Conservation (phyloP, 1,139 yeast genomes). For the Zygosaccharomyces pseudobailii region DNA sequence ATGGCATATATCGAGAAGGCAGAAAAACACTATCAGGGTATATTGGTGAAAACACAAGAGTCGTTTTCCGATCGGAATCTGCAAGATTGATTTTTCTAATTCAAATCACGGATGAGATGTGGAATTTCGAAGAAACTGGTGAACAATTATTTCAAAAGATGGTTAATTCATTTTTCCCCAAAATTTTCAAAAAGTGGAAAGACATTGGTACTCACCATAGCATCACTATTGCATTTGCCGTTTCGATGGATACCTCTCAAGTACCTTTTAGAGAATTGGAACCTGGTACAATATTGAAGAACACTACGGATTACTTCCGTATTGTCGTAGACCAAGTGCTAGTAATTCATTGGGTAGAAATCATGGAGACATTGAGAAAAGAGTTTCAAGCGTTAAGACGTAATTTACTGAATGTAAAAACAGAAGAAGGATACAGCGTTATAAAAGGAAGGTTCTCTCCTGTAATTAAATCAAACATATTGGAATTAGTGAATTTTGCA, state of each 20-base stretch:
- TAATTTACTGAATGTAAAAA: constrained; percentile 56
- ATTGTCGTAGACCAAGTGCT: constrained; percentile 95
- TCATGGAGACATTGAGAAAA: constrained; percentile 78
- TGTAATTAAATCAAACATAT: constrained; percentile 79
- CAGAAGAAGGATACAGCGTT: constrained; percentile 36
- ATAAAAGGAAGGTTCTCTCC: constrained; percentile 65
- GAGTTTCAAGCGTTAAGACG: constrained; percentile 82
- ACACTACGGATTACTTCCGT: constrained; percentile 74
- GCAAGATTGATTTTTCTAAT: constrained; percentile 78
- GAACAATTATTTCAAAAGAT: constrained; percentile 90
- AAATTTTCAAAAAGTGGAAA: constrained; percentile 83
- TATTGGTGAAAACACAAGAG: constrained; percentile 67
- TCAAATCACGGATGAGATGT: constrained; percentile 92
- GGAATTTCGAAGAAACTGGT: constrained; percentile 97
- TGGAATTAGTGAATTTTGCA: constrained; percentile 85
- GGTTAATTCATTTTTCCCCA: constrained; percentile 85
- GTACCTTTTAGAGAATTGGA: constrained; percentile 50
- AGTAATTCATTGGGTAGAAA: constrained; percentile 81
- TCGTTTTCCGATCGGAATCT: constrained; percentile 86
- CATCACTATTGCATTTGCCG: constrained; percentile 81
- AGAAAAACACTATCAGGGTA: constrained; percentile 58
- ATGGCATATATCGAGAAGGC: constrained; percentile 68
- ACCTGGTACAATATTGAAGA: constrained; percentile 69
- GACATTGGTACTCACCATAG: constrained; percentile 83
- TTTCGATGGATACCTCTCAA: constrained; percentile 64